Conservation (phyloP, 306 rosid genomes). For the Glycine soja region DNA sequence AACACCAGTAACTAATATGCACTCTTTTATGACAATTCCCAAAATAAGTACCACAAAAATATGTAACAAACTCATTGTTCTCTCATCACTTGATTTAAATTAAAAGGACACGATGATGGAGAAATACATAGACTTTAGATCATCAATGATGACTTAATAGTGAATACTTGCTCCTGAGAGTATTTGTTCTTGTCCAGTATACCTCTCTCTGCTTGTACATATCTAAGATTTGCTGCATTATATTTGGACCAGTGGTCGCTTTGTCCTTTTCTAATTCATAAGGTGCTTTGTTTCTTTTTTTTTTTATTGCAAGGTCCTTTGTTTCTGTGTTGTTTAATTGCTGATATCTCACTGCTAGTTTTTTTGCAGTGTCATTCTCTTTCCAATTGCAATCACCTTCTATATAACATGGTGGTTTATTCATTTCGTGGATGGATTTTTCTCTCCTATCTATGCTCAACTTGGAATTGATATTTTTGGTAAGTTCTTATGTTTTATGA, state of each 20-base stretch:
- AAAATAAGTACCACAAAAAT: neutral
- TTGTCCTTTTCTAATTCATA: constrained; percentile 3
- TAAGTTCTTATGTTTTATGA: constrained; percentile 47
- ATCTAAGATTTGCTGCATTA: neutral
- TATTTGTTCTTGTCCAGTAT: constrained; percentile 11
- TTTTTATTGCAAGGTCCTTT: neutral
- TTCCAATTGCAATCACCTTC: constrained; percentile 92
- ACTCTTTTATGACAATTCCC: constrained; percentile 14
- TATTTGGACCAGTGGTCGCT: neutral
- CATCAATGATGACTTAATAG: neutral
- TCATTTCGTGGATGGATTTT: constrained; percentile 92
- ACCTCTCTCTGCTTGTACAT: neutral
- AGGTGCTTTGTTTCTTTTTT: neutral
- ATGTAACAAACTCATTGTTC: constrained; percentile 15
- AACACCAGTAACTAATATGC: neutral
- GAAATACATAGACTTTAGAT: neutral
- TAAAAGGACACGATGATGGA: constrained; percentile 22
- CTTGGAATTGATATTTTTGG: constrained; percentile 92
- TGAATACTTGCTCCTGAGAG: neutral
- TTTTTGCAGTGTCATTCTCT: constrained; percentile 84
- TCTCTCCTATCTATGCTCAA: constrained; percentile 88
- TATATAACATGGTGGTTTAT: constrained; percentile 96
- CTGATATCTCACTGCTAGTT: constrained; percentile 43
- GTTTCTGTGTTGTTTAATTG: constrained; percentile 9
- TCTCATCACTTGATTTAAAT: constrained; percentile 30